Percentiles rank a stretch among this genome's conserved stretches.
phyloP scores from a whole-genome alignment of 805 yeast species.

The Candida ulmi region DNA sequence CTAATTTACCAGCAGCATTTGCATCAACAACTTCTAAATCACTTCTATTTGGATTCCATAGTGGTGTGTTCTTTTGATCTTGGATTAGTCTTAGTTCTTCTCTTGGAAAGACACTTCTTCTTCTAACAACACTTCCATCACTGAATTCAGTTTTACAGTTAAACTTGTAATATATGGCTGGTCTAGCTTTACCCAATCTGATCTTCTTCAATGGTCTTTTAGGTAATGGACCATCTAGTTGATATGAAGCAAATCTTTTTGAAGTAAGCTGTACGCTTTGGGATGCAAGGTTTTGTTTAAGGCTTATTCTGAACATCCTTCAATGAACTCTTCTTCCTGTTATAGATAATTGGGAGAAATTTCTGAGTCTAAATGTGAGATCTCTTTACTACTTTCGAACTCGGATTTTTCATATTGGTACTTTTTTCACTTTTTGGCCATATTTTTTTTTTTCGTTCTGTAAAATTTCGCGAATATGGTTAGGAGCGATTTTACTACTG shows the following conservation, averaged over 20 bases:
- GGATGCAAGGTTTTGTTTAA: neutral
- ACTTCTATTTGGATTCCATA: slow-evolving; percentile 86
- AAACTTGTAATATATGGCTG: slow-evolving; percentile 88
- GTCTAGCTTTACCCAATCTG: slow-evolving; percentile 80
- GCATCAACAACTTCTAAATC: slow-evolving; percentile 71
- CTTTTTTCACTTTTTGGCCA: neutral
- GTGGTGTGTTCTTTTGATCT: slow-evolving; percentile 80
- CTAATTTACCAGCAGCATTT: slow-evolving; percentile 78
- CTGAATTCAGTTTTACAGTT: slow-evolving; percentile 85
- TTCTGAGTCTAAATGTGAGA: neutral
- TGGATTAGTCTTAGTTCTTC: slow-evolving; percentile 78
- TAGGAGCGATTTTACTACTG: neutral
- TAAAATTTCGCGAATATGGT: neutral
- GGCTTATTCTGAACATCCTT: neutral
- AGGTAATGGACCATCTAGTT: slow-evolving; percentile 25
- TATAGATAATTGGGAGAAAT: no score
- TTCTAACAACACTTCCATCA: slow-evolving; percentile 84
- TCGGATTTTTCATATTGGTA: no score
- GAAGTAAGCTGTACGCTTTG: neutral
- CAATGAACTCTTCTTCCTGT: no score
- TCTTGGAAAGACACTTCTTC: slow-evolving; percentile 86
- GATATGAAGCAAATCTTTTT: slow-evolving; percentile 1
- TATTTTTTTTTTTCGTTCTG: neutral
- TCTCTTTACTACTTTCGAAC: neutral
- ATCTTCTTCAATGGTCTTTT: slow-evolving; percentile 65